Evolutionary conservation across 345 rosid genomes (phyloP).

Genomic region (Brassica nigra): DNA sequence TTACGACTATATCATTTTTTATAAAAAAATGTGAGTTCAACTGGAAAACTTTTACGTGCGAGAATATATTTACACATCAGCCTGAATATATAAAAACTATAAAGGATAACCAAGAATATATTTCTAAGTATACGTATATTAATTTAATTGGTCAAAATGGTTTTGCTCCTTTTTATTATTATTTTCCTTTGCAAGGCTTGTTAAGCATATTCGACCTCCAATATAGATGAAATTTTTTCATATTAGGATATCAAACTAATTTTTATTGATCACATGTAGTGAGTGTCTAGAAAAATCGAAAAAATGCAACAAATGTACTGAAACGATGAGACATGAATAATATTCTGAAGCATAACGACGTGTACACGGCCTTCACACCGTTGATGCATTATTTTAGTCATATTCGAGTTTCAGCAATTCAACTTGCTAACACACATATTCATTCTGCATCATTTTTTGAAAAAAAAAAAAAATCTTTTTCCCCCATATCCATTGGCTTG

Average conservation of each 20-base stretch:
- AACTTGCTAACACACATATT: background rate
- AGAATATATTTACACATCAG: constrained; percentile 42
- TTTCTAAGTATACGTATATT: constrained; percentile 32
- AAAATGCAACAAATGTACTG: constrained; percentile 28
- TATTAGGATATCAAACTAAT: background rate
- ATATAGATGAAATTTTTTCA: background rate
- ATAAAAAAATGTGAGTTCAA: constrained; percentile 7
- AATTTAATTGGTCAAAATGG: constrained; percentile 29
- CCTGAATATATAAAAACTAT: constrained; percentile 25
- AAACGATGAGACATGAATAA: constrained; percentile 41
- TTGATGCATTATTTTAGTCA: constrained; percentile 26
- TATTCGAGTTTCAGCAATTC: constrained; percentile 14
- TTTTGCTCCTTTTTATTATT: background rate
- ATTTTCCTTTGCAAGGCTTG: background rate
- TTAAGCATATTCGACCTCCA: constrained; percentile 38
- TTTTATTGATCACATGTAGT: constrained; percentile 5
- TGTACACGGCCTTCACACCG: constrained; percentile 45
- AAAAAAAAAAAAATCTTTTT: no score
- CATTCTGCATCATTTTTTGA: background rate
- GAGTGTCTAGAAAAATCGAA: constrained; percentile 35
- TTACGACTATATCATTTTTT: background rate
- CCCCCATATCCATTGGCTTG: constrained; percentile 5
- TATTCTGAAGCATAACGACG: constrained; percentile 40
- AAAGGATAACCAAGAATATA: constrained; percentile 42
- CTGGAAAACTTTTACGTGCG: background rate